Evolutionary conservation across 345 rosid genomes (phyloP), one percentile per base, ranked within the genome.

Genomic region (Nasturtium officinale): DNA sequence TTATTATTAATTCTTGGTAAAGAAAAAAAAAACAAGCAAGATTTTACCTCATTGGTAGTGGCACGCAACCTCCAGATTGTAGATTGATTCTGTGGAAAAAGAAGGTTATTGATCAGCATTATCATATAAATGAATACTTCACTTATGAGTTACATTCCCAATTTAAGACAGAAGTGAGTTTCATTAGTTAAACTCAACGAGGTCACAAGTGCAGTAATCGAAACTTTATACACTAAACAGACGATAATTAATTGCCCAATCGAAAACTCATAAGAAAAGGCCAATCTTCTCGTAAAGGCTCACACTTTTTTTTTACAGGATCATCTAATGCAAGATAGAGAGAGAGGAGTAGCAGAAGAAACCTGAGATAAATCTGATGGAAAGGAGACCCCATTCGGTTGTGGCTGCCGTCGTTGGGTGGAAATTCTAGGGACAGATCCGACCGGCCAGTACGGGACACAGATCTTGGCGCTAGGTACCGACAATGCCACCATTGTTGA

Each of bases 401-500:
- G 25, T 23, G 25, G 25, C 25, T 23, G 25, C 25, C 25, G 65
- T 46, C 13, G 37, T 48, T 48, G 78, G 4, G 18, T 53, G 20
- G 77, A 60, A 66, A 25, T 51, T 50, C 63, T 73, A 35, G 72
- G 74, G 57, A 69, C n/a, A 77, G 89, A 82, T 73, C 89, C 83
- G 51, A 76, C 15, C n/a, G 33, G 64, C 13, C 80, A 65, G 79
- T 77, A 78, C 30, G 67, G 55, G n/a, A 79, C 67, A 68, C 83
- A 79, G 67, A 87, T 79, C 74, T 89, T 92, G 53, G 92, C 86
- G 75, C 83, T 84, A 20, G 98, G 88, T 57, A 83, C 80, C 0
- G 89, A 78, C 52, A 76, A 72, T 30, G 92, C 83, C 16, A 90
- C 87, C 98, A 92, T 92, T 61, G 32, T 45, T 48, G 20, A 13